phyloP scores from a whole-genome alignment of 106 monocot genomes.

The Xerophyta viscosa region DNA sequence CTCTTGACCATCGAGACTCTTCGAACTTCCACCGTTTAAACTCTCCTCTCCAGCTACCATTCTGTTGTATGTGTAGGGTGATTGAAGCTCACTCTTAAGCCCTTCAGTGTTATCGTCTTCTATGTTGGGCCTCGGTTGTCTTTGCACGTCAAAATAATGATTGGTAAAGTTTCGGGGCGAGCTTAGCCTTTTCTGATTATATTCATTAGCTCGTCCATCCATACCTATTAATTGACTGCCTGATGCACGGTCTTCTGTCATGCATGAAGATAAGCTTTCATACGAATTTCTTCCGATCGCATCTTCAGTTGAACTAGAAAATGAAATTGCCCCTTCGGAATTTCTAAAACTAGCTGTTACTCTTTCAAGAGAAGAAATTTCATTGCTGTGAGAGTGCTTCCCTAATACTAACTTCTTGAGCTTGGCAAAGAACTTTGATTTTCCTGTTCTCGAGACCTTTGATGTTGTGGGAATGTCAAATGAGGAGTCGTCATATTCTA shows the following conservation, averaged over 20 bases:
- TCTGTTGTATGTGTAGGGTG: background rate
- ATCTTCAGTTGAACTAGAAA: conserved; percentile 23
- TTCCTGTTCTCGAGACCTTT: conserved; percentile 20
- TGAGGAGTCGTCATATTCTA: conserved; percentile 29
- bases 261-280: conserved; percentile 26
- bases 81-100: background rate
- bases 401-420: conserved; percentile 59
- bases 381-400: conserved; percentile 20
- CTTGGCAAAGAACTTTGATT: conserved; percentile 52
- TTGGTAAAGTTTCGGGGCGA: background rate
- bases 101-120: conserved; percentile 4
- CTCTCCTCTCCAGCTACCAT: conserved; percentile 6
- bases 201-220: conserved; percentile 1
- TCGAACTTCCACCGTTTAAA: background rate
- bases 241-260: conserved; percentile 8
- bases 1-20: background rate
- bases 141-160: conserved; percentile 5
- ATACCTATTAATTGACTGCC: conserved; percentile 1
- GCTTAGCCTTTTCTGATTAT: background rate
- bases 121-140: background rate
- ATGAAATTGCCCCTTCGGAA: conserved; percentile 19
- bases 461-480: conserved; percentile 12
- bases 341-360: background rate
- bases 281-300: conserved; percentile 14
- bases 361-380: conserved; percentile 4